Percentiles rank a stretch among this genome's conserved stretches.
These are phyloP conservation scores for Coccinonectria pachysandricola DNA, from an alignment of 2,329 filamentous ascomycete species.

Conservation along the genomic window DNA sequence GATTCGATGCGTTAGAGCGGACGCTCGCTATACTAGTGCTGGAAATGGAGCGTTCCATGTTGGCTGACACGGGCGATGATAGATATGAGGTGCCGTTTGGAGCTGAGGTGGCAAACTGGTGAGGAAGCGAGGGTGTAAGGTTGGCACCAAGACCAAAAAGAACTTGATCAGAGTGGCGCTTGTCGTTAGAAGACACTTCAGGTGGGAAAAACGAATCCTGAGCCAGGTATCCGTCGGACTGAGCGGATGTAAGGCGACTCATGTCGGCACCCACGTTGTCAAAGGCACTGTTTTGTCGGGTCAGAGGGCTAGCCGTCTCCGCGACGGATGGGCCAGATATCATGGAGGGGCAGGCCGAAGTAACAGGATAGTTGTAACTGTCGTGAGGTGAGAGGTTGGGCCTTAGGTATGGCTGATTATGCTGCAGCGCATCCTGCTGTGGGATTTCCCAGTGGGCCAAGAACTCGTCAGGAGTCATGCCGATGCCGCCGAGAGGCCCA, in stretches of 20 bases:
- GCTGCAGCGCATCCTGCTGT: constrained; percentile 12
- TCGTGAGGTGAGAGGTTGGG: constrained; percentile 15
- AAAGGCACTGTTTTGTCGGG: constrained; percentile 32
- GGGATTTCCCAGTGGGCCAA: constrained; percentile 21
- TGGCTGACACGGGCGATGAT: constrained; percentile 18
- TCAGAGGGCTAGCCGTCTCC: constrained; percentile 30
- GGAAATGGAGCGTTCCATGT: constrained; percentile 41
- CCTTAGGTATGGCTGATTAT: constrained; percentile 11
- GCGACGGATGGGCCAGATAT: constrained; percentile 29
- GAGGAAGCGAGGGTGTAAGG: constrained; percentile 10
- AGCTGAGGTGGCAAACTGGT: constrained; percentile 22
- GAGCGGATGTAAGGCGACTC: constrained; percentile 27
- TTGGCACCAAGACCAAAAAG: constrained; percentile 31
- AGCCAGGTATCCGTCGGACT: constrained; percentile 18
- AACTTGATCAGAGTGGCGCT: constrained; percentile 19
- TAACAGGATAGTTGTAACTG: constrained; percentile 17
- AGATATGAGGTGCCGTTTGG: constrained; percentile 21
- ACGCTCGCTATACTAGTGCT: constrained; percentile 31
- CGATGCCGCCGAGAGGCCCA: constrained; percentile 18
- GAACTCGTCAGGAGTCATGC: constrained; percentile 30
- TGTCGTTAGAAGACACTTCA: constrained; percentile 9
- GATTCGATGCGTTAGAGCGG: constrained; percentile 33
- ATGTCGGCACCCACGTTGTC: constrained; percentile 25
- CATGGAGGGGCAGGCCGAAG: constrained; percentile 33
- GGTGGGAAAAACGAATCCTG: constrained; percentile 14